Conservation (phyloP, 495 filamentous ascomycete genomes). For the Neurospora sp. region DNA sequence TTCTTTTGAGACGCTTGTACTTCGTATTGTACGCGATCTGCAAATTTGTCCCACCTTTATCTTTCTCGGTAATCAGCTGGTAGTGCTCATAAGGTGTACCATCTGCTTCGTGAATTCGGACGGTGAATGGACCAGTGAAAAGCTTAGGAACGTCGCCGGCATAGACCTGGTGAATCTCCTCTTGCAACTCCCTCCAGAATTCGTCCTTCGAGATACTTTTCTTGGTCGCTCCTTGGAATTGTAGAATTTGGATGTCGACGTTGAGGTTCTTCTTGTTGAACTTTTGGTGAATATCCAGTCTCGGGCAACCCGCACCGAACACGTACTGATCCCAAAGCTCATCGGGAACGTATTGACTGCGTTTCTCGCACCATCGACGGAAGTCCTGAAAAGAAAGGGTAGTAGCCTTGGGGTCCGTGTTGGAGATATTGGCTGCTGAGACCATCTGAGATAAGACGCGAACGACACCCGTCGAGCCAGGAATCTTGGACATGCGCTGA, state of each 20-base stretch:
- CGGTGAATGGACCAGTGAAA: constrained; percentile 93
- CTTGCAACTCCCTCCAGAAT: constrained; percentile 75
- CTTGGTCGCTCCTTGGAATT: constrained; percentile 50
- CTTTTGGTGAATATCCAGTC: constrained; percentile 68
- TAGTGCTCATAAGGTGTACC: constrained; percentile 98
- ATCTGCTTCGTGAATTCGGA: constrained; percentile 96
- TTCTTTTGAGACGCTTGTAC: constrained; percentile 94
- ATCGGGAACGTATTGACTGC: constrained; percentile 75
- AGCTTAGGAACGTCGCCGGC: constrained; percentile 59
- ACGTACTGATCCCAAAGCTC: constrained; percentile 92
- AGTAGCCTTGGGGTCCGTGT: constrained; percentile 54
- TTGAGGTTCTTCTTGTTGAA: constrained; percentile 98
- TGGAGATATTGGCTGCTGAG: constrained; percentile 69
- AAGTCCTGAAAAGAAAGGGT: constrained; percentile 66
- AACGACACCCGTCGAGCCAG: constrained; percentile 69
- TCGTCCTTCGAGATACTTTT: constrained; percentile 46
- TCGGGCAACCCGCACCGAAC: constrained; percentile 73
- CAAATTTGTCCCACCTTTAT: constrained; percentile 50
- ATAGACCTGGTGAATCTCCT: constrained; percentile 60
- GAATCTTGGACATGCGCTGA: constrained; percentile 74
- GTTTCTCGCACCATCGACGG: constrained; percentile 70
- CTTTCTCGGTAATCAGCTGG: constrained; percentile 80
- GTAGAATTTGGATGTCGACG: constrained; percentile 83
- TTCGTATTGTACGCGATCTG: constrained; percentile 99
- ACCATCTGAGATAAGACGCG: constrained; percentile 78